Conservation (phyloP, 805 yeast genomes). For the Naumovozyma baii region DNA sequence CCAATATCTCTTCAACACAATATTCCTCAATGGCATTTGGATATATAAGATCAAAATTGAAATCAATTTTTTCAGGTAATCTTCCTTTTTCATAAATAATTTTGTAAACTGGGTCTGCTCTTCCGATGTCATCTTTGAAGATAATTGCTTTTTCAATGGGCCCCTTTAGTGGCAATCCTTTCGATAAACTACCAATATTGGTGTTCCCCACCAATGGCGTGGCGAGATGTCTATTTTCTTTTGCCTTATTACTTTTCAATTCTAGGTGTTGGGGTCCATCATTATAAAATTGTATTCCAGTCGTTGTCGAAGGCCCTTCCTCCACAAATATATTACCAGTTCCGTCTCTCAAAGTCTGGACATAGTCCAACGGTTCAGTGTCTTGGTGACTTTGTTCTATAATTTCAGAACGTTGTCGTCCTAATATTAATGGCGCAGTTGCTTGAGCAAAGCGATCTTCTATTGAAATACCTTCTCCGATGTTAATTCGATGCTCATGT, state of each 20-base stretch:
- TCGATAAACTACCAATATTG: background rate
- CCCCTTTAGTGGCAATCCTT: background rate
- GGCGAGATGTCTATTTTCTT: constrained; percentile 2
- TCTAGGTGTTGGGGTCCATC: background rate
- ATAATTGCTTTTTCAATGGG: constrained; percentile 26
- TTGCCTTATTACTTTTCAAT: background rate
- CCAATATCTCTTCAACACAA: constrained; percentile 55
- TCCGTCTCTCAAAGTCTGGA: background rate
- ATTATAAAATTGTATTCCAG: background rate
- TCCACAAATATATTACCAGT: background rate
- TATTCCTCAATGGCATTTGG: constrained; percentile 40
- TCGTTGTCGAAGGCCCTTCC: background rate
- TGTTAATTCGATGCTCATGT: constrained; percentile 7
- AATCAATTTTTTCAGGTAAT: constrained; percentile 45
- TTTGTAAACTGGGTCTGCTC: constrained; percentile 37
- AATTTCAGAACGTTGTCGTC: constrained; percentile 1
- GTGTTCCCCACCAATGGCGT: background rate
- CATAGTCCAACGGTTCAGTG: no score
- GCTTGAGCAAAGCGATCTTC: constrained; percentile 1
- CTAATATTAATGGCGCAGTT: constrained; percentile 1
- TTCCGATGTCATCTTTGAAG: constrained; percentile 32
- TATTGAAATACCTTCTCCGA: background rate
- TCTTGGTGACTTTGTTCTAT: background rate
- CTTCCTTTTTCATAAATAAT: constrained; percentile 46
- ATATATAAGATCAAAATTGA: constrained; percentile 50